Evolutionary conservation across 441 rosid species (phyloP), one percentile per base, ranked within the genome.

Genomic region (Pelargonium citronellum): DNA sequence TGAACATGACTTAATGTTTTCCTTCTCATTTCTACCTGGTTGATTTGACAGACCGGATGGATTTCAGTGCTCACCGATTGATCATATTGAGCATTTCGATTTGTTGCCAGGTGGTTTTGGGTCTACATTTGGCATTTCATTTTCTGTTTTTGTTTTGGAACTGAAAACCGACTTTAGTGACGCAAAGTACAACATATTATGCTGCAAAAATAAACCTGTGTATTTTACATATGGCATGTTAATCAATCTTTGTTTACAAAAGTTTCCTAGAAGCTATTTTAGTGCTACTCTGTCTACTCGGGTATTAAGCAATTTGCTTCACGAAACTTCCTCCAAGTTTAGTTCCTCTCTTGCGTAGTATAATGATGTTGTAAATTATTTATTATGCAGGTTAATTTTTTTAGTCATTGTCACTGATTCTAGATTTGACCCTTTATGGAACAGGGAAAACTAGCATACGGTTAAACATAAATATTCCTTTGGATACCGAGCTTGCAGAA

Each of bases 371-470:
- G 4, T 63, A 13, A 30, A 30, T 4, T 30, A 30, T 30, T 30
- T 30, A 30, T 30, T 30, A 30, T 30, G 37, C 5, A 30, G 37
- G 37, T 30, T 30, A 30, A 30, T 30, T 30, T 30, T 30, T 30
- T 30, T 63, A 27, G 19, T 63, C 66, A 12, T 12, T 63, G 44
- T 63, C 10, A 63, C 10, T 30, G 43, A 73, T 73, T 63, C 37
- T 62, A 24, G 27, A 67, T 70, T 66, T 47, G 71, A 47, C 73
- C 10, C 58, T 67, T 66, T 77, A 47, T 81, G 69, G 64, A 69
- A 81, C 88, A 95, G 99, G 99, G 72, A 84, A 79, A 77, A 76
- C 86, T 69, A 81, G 88, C 82, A 78, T 92, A 72, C 74, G 73
- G 78, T 58, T 95, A 65, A 86, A 84, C 67, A 74, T 95, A 69